phyloP scores from a whole-genome alignment of 2,329 filamentous ascomycete genomes.

The Trichoderma aggressivum region DNA sequence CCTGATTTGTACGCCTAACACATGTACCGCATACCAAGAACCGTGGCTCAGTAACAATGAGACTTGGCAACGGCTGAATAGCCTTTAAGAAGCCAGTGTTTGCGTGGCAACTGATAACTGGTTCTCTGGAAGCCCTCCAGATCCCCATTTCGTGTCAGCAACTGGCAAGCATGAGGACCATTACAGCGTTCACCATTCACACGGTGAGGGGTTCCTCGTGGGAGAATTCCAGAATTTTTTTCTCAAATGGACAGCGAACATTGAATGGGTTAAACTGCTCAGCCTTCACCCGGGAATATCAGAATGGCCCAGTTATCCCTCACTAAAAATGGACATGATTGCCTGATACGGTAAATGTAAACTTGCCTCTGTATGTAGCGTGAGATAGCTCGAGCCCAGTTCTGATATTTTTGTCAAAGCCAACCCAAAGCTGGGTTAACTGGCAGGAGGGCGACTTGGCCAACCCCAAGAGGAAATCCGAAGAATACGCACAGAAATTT shows the following conservation, averaged over 20 bases:
- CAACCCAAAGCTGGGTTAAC: not conserved
- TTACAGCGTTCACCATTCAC: not conserved
- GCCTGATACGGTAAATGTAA: not conserved
- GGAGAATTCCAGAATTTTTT: not conserved
- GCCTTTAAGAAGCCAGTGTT: not conserved
- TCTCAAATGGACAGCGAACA: not conserved
- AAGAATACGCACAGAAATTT: not conserved
- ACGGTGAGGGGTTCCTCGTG: not conserved
- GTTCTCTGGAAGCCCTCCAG: not conserved
- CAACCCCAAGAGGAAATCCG: not conserved
- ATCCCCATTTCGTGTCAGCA: not conserved
- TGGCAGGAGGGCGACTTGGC: not conserved
- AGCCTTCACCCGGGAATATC: not conserved
- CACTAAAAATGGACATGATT: not conserved
- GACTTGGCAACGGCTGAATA: not conserved
- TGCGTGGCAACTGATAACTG: not conserved
- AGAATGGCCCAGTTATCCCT: not conserved
- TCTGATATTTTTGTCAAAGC: not conserved
- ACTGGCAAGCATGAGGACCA: not conserved
- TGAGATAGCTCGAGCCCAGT: not conserved
- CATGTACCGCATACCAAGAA: not conserved
- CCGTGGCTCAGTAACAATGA: not conserved
- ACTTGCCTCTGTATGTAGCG: not conserved
- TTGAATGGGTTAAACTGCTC: not conserved
- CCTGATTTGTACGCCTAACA: not conserved